These are phyloP conservation scores for Blastobotrys buckinghamii DNA, from an alignment of 1,139 yeast genomes.

Conservation along the genomic window DNA sequence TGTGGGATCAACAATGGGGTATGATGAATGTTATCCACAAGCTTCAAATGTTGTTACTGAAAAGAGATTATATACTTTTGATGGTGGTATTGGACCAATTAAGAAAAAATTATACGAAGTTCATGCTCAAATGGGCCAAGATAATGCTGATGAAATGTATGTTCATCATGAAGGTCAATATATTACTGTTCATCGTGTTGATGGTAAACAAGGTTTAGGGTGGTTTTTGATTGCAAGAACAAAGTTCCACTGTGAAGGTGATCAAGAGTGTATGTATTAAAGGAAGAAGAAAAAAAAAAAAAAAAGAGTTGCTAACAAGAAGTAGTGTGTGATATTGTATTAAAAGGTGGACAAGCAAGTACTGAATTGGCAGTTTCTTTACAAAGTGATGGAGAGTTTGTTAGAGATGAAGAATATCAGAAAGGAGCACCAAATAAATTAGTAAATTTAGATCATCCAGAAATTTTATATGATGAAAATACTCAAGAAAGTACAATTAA, in stretches of 20 bases:
- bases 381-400: conserved; percentile 45
- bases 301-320: background rate
- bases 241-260: conserved; percentile 47
- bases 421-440: conserved; percentile 61
- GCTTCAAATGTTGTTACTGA: conserved; percentile 81
- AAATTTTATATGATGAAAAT: conserved; percentile 39
- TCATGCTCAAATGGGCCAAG: conserved; percentile 61
- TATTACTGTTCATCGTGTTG: conserved; percentile 83
- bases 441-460: conserved; percentile 47
- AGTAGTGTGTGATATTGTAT: conserved; percentile 55
- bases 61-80: conserved; percentile 54
- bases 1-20: conserved; percentile 91
- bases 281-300: background rate
- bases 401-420: conserved; percentile 34
- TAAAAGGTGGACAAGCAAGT: conserved; percentile 62
- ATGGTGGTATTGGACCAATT: conserved; percentile 67
- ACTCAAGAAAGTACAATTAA: conserved; percentile 43
- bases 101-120: conserved; percentile 55
- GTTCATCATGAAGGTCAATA: conserved; percentile 92
- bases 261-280: conserved; percentile 26
- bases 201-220: conserved; percentile 80
- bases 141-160: conserved; percentile 82
- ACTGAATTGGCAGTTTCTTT: conserved; percentile 57
- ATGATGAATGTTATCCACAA: conserved; percentile 84
- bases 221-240: conserved; percentile 86